Conservation (phyloP, 805 yeast species). For the Yamadazyma scolyti region DNA sequence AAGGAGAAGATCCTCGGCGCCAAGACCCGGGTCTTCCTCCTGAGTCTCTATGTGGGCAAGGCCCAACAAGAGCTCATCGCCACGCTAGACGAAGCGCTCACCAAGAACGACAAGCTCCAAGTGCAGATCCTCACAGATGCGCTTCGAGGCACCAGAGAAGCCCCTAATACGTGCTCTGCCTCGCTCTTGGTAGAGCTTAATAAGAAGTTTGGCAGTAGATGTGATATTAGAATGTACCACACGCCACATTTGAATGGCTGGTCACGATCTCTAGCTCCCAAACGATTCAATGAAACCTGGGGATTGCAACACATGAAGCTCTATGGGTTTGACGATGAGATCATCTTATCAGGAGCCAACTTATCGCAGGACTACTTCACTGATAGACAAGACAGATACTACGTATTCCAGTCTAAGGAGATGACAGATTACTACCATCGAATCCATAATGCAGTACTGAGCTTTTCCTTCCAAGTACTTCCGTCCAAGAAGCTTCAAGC, state of each 20-base stretch:
- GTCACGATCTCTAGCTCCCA: constrained; percentile 64
- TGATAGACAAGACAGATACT: constrained; percentile 91
- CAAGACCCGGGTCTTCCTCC: constrained; percentile 65
- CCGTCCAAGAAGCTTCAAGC: constrained; percentile 39
- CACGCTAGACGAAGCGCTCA: constrained; percentile 58
- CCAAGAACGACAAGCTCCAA: constrained; percentile 53
- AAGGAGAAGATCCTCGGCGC: constrained; percentile 63
- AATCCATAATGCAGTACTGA: constrained; percentile 66
- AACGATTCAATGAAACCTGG: constrained; percentile 81
- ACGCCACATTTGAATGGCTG: constrained; percentile 82
- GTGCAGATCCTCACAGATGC: constrained; percentile 82
- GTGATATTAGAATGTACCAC: constrained; percentile 79
- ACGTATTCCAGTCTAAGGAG: constrained; percentile 54
- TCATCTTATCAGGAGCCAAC: constrained; percentile 88
- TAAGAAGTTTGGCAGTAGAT: constrained; percentile 62
- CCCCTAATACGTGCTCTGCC: constrained; percentile 75
- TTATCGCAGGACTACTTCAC: constrained; percentile 89
- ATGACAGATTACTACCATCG: constrained; percentile 71
- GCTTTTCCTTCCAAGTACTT: constrained; percentile 63
- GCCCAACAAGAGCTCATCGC: constrained; percentile 71
- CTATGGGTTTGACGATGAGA: constrained; percentile 90
- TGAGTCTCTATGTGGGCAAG: constrained; percentile 85
- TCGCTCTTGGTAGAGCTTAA: constrained; percentile 65
- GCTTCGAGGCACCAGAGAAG: constrained; percentile 88
- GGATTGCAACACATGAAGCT: constrained; percentile 98